Conservation (phyloP, 1,139 yeast genomes). For the Pichiaceae sp. region DNA sequence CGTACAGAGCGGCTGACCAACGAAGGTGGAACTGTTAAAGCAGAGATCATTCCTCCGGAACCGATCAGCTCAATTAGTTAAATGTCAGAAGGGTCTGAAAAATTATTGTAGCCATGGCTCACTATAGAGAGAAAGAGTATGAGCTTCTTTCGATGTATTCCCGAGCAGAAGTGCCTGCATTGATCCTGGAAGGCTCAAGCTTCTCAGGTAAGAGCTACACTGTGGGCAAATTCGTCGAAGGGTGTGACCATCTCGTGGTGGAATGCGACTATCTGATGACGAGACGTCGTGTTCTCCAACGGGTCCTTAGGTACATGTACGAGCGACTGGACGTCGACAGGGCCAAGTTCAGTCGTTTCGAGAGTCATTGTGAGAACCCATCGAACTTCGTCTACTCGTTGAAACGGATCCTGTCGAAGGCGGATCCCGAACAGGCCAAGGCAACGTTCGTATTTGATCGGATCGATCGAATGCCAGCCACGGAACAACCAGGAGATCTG, state of each 20-base stretch:
- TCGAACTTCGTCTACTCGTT: constrained; percentile 17
- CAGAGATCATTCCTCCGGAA: no score
- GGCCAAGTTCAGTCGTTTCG: constrained; percentile 5
- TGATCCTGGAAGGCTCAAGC: constrained; percentile 22
- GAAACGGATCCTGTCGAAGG: constrained; percentile 11
- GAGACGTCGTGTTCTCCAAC: constrained; percentile 14
- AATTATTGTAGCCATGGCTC: no score
- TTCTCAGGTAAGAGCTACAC: constrained; percentile 23
- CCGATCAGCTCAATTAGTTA: no score
- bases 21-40: no score
- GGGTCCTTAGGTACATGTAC: constrained; percentile 12
- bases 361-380: constrained; percentile 16
- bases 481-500: constrained; percentile 17
- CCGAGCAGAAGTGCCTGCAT: constrained; percentile 16
- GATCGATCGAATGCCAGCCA: constrained; percentile 16
- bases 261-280: constrained; percentile 21
- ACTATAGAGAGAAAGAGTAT: no score
- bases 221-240: constrained; percentile 9
- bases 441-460: constrained; percentile 19
- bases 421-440: neutral
- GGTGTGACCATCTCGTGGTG: constrained; percentile 8
- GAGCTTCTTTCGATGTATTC: no score
- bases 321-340: constrained; percentile 5
- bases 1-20: constrained; percentile 47
- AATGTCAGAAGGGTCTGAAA: no score